These are phyloP conservation scores for Maudiozyma humilis DNA, from an alignment of 1,139 yeast species.

Conservation along the genomic window DNA sequence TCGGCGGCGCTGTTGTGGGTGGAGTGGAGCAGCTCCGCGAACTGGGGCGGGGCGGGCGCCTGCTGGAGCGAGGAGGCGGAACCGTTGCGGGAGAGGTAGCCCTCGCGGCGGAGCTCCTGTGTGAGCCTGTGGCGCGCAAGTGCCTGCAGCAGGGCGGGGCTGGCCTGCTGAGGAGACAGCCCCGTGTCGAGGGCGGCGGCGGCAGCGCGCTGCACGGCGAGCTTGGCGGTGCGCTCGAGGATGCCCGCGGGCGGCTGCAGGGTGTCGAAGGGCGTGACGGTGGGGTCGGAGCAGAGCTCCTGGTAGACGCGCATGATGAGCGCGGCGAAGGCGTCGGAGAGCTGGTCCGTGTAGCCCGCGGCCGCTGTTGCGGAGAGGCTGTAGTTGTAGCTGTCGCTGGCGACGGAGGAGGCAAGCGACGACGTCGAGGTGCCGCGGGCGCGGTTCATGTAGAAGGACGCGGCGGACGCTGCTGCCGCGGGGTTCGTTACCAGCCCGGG, in stretches of 20 bases:
- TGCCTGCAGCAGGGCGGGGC: slow-evolving; percentile 3
- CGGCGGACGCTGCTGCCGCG: background rate
- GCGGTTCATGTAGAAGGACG: slow-evolving; percentile 5
- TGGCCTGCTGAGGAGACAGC: slow-evolving; percentile 9
- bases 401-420: slow-evolving; percentile 25
- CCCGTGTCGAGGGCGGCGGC: slow-evolving; percentile 22
- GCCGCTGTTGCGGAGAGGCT: slow-evolving; percentile 9
- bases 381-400: slow-evolving; percentile 15
- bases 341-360: slow-evolving; percentile 9
- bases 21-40: slow-evolving; percentile 3
- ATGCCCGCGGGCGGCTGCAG: slow-evolving; percentile 32
- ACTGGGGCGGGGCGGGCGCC: slow-evolving; percentile 12
- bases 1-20: background rate
- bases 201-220: slow-evolving; percentile 24
- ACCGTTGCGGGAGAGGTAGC: slow-evolving; percentile 20
- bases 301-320: slow-evolving; percentile 27
- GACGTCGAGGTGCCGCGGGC: slow-evolving; percentile 17
- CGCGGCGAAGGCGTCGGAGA: slow-evolving; percentile 22
- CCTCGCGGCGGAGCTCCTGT: slow-evolving; percentile 27
- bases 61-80: slow-evolving; percentile 13
- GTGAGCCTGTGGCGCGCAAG: slow-evolving; percentile 24
- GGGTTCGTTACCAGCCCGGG: background rate
- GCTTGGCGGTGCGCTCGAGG: slow-evolving; percentile 27
- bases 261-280: slow-evolving; percentile 31
- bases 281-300: slow-evolving; percentile 26